Base-by-base conservation (phyloP, 2,329 filamentous ascomycete genomes). In the Cadophora sp. region DNA sequence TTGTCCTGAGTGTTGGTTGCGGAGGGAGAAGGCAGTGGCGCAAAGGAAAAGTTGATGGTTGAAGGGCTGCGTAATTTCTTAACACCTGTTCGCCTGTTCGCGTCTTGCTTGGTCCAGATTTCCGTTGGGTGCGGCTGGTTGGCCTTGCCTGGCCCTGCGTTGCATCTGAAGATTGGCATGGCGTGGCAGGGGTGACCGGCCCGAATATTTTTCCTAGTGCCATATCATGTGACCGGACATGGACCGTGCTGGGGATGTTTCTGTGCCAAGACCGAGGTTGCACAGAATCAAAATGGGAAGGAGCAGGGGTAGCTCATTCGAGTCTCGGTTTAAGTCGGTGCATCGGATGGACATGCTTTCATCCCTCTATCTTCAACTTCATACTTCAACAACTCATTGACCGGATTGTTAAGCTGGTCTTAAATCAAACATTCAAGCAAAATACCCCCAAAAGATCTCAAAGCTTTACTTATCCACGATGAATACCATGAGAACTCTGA, bases 401-500 rank as follows among this genome's bases (percentile, higher is more conserved):
- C 6, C 7, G 22, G 43, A 9, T 6, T 6, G 9, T 60, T 65
- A 66, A 70, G 69, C 67, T 68, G 67, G 67, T 59, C 64, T 71
- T 69, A 63, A 65, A 22, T 55, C 39, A 18, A 7, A 41, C 18
- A 5, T 11, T 9, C 4, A 4, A 41, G 14, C 47, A 51, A 18
- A 24, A 43, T 3, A 33, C 36, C 30, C 36, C 24, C 4, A 43
- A 27, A 27, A n/a, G 1, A 59, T 39, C 53, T 59, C 53, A 6
- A 56, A 24, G 36, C 51, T 36, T 30, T 16, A 64, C 24, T 13
- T 16, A 47, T 45, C 36, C 68, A 72, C 48, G 41, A 77, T 78
- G 76, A 74, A 75, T 66, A 66, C 73, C 62, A 62, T 77, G 58
- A 72, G 66, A 71, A 56, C 59, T 58, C 60, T 75, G 56, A 74